Base-by-base conservation (phyloP, 768 basidiomycete genomes). In the Neoboletus brunneissimus region DNA sequence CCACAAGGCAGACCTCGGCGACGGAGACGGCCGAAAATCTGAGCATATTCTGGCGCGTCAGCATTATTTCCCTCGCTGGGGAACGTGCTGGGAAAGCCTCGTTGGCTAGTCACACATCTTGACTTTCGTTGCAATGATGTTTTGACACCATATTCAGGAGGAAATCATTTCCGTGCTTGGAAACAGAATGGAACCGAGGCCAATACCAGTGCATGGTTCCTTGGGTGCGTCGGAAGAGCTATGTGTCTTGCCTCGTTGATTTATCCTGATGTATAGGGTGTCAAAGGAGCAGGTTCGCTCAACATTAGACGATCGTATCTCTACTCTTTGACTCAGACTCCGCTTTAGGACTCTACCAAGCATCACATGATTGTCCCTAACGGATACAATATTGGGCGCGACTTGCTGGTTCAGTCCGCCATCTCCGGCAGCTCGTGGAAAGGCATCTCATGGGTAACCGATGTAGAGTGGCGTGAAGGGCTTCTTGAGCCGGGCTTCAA, bases 131-230 rank as follows among this genome's bases (percentile, higher is more conserved):
- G 8, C 37, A 27, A n/a, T 29, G n/a, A 22, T 8, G 31, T 58
- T 34, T 27, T 54, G 45, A 58, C 46, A 45, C 50, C 43, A 31
- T 22, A 29, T 49, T 25, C 65, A 80, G 91, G 91, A n/a, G 92
- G 91, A 2, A 86, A 94, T 55, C 93, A 94, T 67, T 94, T 90
- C 65, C 81, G 91, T 48, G 90, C 90, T 9, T 94, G 91, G 91
- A 85, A 84, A 65, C 91, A 94, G 77, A 91, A 92, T 61, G 91
- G 90, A 4, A 85, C 87, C 0, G 65, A 75, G 18, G 89, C 81
- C 0, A 75, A 86, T 63, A 87, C 82, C 47, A 83, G 87, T 1
- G 91, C 91, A 9, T 94, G 91, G 91, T 94, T 94, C 65, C 75
- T 94, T 11, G 91, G 83, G 89, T 88, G 66, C 41, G 83, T 76